Evolutionary conservation across 78 protist species (phyloP).

Genomic region (Pigoraptor vietnamica): DNA sequence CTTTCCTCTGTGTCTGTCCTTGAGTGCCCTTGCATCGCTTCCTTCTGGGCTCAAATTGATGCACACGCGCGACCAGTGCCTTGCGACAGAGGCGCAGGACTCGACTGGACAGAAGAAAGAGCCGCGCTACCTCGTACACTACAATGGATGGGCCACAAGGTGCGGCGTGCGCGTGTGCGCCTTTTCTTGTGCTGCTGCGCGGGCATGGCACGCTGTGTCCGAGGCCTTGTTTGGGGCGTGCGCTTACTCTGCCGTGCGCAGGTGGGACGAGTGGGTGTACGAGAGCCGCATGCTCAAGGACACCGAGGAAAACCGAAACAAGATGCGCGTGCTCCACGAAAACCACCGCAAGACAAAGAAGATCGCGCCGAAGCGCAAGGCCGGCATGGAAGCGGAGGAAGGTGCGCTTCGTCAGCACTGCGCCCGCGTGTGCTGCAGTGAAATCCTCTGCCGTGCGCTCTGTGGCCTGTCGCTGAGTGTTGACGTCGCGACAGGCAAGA

Average conservation of each 20-base stretch:
- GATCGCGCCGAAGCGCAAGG: background rate
- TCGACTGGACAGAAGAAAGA: background rate
- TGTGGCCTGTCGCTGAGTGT: background rate
- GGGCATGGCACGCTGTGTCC: background rate
- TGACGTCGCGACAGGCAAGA: background rate
- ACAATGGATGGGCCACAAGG: background rate
- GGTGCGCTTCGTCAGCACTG: background rate
- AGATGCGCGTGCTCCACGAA: background rate
- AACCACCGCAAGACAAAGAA: background rate
- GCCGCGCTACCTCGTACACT: background rate
- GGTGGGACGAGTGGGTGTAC: slow-evolving; percentile 32
- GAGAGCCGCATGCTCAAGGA: slow-evolving; percentile 7
- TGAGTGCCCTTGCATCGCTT: too few relatives aligned
- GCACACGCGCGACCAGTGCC: too few relatives aligned
- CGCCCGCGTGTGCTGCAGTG: background rate
- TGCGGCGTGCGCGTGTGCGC: too few relatives aligned
- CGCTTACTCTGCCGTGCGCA: too few relatives aligned
- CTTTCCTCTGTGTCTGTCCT: too few relatives aligned
- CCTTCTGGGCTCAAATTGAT: too few relatives aligned
- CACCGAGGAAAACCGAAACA: slow-evolving; percentile 14
- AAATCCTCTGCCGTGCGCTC: background rate
- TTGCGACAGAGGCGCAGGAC: background rate
- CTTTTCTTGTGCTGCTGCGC: too few relatives aligned
- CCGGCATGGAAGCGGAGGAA: background rate
- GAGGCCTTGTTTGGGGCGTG: too few relatives aligned